These are phyloP conservation scores for Penicillium griseofulvum DNA, from an alignment of 2,329 filamentous ascomycete genomes.

Conservation along the genomic window DNA sequence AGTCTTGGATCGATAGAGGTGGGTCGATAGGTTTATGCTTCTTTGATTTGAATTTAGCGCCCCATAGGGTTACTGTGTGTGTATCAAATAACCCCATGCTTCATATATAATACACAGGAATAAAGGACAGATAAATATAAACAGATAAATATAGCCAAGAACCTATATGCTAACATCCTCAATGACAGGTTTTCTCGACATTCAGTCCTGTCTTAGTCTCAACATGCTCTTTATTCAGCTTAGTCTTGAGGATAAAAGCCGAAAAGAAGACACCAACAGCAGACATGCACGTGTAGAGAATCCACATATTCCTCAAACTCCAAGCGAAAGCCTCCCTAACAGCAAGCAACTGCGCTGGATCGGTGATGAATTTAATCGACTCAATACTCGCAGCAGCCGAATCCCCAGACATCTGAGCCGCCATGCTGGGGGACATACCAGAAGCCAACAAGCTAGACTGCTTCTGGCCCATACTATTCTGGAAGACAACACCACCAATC, in stretches of 20 bases:
- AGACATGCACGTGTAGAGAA: slow-evolving; percentile 47
- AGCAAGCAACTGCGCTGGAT: slow-evolving; percentile 39
- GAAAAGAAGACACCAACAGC: slow-evolving; percentile 44
- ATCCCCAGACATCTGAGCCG: slow-evolving; percentile 37
- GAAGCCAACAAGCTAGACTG: slow-evolving; percentile 60
- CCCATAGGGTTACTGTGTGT: background rate
- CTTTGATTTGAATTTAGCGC: background rate
- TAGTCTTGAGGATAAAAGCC: slow-evolving; percentile 45
- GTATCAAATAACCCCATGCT: background rate
- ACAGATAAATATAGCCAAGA: background rate
- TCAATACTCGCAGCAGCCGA: slow-evolving; percentile 50
- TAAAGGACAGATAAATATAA: background rate
- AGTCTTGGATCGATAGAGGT: background rate
- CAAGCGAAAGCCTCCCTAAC: slow-evolving; percentile 49
- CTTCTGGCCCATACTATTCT: slow-evolving; percentile 54
- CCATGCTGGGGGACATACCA: slow-evolving; percentile 27
- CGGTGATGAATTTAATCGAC: slow-evolving; percentile 40
- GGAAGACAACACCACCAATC: slow-evolving; percentile 74
- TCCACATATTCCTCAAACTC: slow-evolving; percentile 52
- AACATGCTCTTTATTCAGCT: slow-evolving; percentile 51
- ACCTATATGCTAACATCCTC: slow-evolving; percentile 1
- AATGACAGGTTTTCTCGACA: slow-evolving; percentile 19
- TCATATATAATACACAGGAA: background rate
- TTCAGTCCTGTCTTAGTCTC: slow-evolving; percentile 52
- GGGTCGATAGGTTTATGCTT: background rate